These are phyloP conservation scores for Penicillium sclerotigenum DNA, from an alignment of 2,329 filamentous ascomycete genomes.

Conservation along the genomic window DNA sequence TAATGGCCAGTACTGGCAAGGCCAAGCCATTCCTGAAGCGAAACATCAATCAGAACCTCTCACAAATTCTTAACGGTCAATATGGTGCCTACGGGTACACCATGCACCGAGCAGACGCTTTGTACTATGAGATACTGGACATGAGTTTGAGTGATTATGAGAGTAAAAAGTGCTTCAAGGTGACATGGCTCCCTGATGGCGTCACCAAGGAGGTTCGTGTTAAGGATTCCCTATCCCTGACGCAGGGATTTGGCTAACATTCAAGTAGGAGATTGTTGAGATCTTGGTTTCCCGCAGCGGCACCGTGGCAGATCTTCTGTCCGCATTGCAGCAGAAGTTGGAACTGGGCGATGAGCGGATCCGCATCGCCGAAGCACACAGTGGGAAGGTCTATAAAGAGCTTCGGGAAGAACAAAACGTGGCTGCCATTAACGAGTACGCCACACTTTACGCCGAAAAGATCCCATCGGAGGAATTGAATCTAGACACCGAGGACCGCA, in stretches of 20 bases:
- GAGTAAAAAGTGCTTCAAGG: constrained; percentile 80
- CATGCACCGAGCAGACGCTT: constrained; percentile 66
- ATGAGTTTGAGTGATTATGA: constrained; percentile 92
- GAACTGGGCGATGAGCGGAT: constrained; percentile 73
- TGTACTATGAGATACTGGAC: constrained; percentile 91
- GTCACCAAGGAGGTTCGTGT: constrained; percentile 77
- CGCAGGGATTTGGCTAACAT: constrained; percentile 15
- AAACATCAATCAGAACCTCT: constrained; percentile 65
- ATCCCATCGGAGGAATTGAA: constrained; percentile 67
- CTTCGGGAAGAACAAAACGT: constrained; percentile 68
- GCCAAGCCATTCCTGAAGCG: constrained; percentile 77
- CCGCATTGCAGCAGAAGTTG: constrained; percentile 74
- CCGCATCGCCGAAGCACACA: constrained; percentile 77
- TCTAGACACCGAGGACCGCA: constrained; percentile 62
- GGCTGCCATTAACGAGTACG: constrained; percentile 81
- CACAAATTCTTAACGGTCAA: constrained; percentile 72
- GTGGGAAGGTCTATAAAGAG: constrained; percentile 79
- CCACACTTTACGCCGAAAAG: constrained; percentile 74
- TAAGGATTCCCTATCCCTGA: not conserved
- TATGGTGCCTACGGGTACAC: constrained; percentile 69
- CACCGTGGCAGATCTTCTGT: constrained; percentile 72
- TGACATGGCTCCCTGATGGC: constrained; percentile 84
- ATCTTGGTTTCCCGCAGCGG: constrained; percentile 86
- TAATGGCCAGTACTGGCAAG: constrained; percentile 72
- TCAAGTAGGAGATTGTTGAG: constrained; percentile 66